phyloP scores from a whole-genome alignment of 352 stramenopile species.

The Elongisporangium anandrum region DNA sequence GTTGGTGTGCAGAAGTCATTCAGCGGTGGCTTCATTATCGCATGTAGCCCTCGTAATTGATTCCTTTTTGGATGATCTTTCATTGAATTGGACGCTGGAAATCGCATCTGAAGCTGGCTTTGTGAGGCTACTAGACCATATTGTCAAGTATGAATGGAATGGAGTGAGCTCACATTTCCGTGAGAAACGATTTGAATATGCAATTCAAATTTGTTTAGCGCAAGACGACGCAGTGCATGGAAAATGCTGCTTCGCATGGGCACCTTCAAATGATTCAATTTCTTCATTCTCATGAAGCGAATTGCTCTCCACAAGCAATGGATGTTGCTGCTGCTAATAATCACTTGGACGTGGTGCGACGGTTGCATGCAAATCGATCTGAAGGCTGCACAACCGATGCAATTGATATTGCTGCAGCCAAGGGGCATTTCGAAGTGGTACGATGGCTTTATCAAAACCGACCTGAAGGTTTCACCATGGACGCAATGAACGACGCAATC shows the following conservation, averaged over 20 bases:
- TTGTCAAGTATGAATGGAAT: too few relatives aligned
- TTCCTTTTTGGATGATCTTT: too few relatives aligned
- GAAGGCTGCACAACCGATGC: constrained; percentile 34
- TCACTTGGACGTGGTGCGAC: constrained; percentile 21
- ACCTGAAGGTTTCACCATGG: constrained; percentile 27
- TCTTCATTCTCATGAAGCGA: constrained; percentile 28
- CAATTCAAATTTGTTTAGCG: too few relatives aligned
- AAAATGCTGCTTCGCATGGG: constrained; percentile 24
- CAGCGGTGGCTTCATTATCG: too few relatives aligned
- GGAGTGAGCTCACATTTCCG: too few relatives aligned
- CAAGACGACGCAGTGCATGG: constrained; percentile 11
- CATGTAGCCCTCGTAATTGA: too few relatives aligned
- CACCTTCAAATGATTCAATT: constrained; percentile 44
- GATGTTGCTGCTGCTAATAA: constrained; percentile 29
- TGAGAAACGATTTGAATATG: too few relatives aligned
- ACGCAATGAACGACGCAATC: constrained; percentile 37
- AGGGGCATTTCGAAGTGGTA: constrained; percentile 29
- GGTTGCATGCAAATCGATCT: constrained; percentile 27
- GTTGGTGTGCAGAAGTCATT: too few relatives aligned
- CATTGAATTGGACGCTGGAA: too few relatives aligned
- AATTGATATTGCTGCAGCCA: constrained; percentile 43
- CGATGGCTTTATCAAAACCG: constrained; percentile 36
- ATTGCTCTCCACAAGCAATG: constrained; percentile 33
- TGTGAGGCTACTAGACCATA: too few relatives aligned
- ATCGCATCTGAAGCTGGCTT: too few relatives aligned